phyloP scores from a whole-genome alignment of 2,329 filamentous ascomycete species.

The Arthrobotrys conoides region DNA sequence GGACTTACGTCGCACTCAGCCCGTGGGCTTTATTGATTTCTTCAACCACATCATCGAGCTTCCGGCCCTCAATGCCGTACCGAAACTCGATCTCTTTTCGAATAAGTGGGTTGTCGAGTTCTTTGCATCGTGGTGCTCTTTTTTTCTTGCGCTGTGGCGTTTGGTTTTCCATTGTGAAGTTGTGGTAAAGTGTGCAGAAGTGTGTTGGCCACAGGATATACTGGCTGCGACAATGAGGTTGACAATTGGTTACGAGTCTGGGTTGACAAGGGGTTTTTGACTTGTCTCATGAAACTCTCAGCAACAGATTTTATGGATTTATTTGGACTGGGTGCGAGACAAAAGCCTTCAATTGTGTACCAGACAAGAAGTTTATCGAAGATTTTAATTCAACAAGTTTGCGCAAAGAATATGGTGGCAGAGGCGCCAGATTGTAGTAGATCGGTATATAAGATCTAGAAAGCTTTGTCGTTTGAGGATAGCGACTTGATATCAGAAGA shows the following conservation, averaged over 20 bases:
- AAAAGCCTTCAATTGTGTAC: no score
- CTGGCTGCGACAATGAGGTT: no score
- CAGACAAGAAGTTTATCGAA: no score
- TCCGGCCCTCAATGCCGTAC: not conserved
- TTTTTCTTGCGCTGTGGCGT: not conserved
- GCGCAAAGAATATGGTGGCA: no score
- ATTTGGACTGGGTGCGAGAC: no score
- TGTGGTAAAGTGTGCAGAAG: not conserved
- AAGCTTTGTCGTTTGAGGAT: not conserved
- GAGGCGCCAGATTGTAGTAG: no score
- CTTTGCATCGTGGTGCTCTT: constrained; percentile 29
- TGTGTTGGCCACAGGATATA: no score
- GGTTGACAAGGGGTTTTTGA: no score
- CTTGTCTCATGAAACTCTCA: no score
- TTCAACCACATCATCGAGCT: constrained; percentile 6
- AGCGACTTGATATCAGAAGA: not conserved
- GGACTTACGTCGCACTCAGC: constrained; percentile 27
- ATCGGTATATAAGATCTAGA: not conserved
- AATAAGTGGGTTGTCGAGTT: constrained; percentile 30
- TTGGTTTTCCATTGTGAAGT: not conserved
- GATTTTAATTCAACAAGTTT: no score
- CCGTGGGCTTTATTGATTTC: constrained; percentile 22
- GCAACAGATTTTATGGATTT: no score
- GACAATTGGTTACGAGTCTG: no score
- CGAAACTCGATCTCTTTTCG: constrained; percentile 22